Conservation (phyloP, 257 asterid genomes). For the Ilex aquifolium region DNA sequence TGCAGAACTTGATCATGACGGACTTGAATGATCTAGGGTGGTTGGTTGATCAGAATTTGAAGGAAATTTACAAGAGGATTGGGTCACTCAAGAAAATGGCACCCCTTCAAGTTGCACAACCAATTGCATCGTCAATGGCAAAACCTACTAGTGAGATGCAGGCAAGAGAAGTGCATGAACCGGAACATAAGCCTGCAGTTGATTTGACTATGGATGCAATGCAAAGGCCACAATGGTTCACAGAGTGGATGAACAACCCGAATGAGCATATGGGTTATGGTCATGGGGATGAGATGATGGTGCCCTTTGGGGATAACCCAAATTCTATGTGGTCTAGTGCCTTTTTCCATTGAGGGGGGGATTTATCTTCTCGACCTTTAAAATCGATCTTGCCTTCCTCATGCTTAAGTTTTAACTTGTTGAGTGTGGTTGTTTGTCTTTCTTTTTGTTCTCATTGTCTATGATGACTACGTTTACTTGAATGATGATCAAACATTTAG, state of each 20-base stretch:
- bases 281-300: slow-evolving; percentile 33
- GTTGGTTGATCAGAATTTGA: slow-evolving; percentile 52
- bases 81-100: slow-evolving; percentile 34
- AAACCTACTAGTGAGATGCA: too few species aligned
- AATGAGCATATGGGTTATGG: slow-evolving; percentile 31
- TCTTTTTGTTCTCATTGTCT: too few species aligned
- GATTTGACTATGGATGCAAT: slow-evolving; percentile 8
- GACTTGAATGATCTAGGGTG: slow-evolving; percentile 65
- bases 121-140: neutral
- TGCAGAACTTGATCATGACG: slow-evolving; percentile 33
- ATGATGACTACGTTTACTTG: too few species aligned
- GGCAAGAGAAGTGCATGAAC: neutral
- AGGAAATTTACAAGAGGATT: slow-evolving; percentile 58
- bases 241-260: slow-evolving; percentile 22
- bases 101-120: slow-evolving; percentile 1
- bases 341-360: slow-evolving; percentile 36
- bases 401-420: too few species aligned
- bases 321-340: slow-evolving; percentile 38
- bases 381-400: too few species aligned
- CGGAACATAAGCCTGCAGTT: slow-evolving; percentile 13
- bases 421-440: too few species aligned
- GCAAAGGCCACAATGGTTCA: slow-evolving; percentile 42
- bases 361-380: too few species aligned
- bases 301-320: slow-evolving; percentile 33
- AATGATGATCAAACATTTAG: too few species aligned